Conservation (phyloP, 176 grass and related monocot species). For the Avena insularis region DNA sequence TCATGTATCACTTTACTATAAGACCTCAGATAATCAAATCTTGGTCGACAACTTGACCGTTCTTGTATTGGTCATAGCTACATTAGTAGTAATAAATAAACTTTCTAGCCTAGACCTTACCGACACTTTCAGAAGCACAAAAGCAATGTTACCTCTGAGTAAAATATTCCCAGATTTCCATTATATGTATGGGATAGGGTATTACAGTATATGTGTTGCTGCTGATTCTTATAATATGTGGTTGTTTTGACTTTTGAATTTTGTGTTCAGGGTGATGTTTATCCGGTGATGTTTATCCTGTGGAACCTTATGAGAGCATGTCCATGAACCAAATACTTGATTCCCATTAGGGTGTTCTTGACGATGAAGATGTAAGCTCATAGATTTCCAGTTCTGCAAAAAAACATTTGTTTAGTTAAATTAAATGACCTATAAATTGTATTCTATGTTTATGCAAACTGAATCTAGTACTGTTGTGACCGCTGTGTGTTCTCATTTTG, state of each 20-base stretch:
- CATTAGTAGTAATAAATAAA: neutral
- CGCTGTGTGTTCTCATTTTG: slow-evolving; percentile 18
- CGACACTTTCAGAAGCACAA: neutral
- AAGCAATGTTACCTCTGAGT: neutral
- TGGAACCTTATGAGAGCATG: slow-evolving; percentile 65
- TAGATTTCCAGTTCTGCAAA: slow-evolving; percentile 26
- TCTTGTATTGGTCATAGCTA: neutral
- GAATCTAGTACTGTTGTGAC: slow-evolving; percentile 15
- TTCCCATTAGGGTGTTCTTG: slow-evolving; percentile 93
- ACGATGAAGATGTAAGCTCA: slow-evolving; percentile 92
- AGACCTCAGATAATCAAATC: neutral
- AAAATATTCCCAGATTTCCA: slow-evolving; percentile 8
- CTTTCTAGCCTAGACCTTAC: neutral
- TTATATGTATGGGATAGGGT: neutral
- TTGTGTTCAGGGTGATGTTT: slow-evolving; percentile 86
- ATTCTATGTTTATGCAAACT: slow-evolving; percentile 15
- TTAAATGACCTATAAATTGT: neutral
- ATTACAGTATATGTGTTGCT: neutral
- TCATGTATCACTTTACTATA: neutral
- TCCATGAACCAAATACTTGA: slow-evolving; percentile 80
- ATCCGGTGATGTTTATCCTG: slow-evolving; percentile 95
- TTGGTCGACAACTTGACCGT: neutral
- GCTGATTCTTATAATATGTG: slow-evolving; percentile 43
- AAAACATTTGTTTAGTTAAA: slow-evolving; percentile 3
- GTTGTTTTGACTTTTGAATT: slow-evolving; percentile 43